These are phyloP conservation scores for Aspergillus proliferans DNA, from an alignment of 2,329 filamentous ascomycete species.

Conservation along the genomic window DNA sequence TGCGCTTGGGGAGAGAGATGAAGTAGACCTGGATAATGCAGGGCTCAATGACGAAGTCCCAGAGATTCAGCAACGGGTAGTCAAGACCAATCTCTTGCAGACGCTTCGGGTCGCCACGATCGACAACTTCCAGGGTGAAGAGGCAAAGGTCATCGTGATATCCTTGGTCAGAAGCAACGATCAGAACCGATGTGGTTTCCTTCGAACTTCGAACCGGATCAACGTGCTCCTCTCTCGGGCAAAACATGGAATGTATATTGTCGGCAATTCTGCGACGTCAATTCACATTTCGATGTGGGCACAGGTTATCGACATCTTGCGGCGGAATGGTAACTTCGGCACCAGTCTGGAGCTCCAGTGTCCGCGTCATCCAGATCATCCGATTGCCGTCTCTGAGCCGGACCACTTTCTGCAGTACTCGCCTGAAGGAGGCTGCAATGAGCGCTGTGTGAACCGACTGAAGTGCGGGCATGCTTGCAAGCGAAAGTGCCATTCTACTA, in stretches of 20 bases:
- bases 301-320: slow-evolving; percentile 51
- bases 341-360: slow-evolving; percentile 50
- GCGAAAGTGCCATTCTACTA: slow-evolving; percentile 41
- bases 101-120: slow-evolving; percentile 57
- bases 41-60: slow-evolving; percentile 26
- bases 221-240: slow-evolving; percentile 64
- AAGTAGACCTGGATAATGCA: slow-evolving; percentile 45
- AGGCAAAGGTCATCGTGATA: slow-evolving; percentile 64
- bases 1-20: slow-evolving; percentile 58
- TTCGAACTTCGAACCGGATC: slow-evolving; percentile 60
- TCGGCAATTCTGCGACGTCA: slow-evolving; percentile 60
- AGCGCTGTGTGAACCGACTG: slow-evolving; percentile 43
- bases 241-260: slow-evolving; percentile 63
- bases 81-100: slow-evolving; percentile 43
- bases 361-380: slow-evolving; percentile 52
- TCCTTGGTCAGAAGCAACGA: slow-evolving; percentile 66
- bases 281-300: slow-evolving; percentile 57
- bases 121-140: slow-evolving; percentile 74
- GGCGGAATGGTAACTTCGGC: slow-evolving; percentile 44
- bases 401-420: slow-evolving; percentile 52
- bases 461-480: slow-evolving; percentile 42
- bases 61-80: slow-evolving; percentile 3
- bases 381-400: slow-evolving; percentile 46
- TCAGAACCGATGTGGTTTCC: slow-evolving; percentile 55
- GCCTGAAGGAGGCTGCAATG: slow-evolving; percentile 58